Conservation (phyloP, 345 rosid genomes). For the Euphorbia peplus region DNA sequence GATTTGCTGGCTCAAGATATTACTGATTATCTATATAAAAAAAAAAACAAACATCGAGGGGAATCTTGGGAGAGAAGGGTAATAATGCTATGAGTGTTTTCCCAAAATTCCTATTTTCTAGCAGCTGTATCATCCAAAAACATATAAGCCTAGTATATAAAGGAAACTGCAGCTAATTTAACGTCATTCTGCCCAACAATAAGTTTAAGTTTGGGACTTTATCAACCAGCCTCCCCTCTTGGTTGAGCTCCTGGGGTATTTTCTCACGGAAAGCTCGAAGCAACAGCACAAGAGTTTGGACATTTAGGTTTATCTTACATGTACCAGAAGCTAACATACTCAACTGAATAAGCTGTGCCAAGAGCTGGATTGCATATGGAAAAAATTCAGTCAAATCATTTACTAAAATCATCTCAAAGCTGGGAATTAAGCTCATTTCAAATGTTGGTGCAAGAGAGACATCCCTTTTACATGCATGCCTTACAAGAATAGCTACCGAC, state of each 20-base stretch:
- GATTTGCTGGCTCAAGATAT: slow-evolving; percentile 72
- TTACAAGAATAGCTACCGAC: slow-evolving; percentile 92
- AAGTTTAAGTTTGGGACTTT: slow-evolving; percentile 71
- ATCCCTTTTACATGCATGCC: slow-evolving; percentile 83
- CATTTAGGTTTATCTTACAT: slow-evolving; percentile 86
- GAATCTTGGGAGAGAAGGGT: slow-evolving; percentile 71
- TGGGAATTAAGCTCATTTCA: slow-evolving; percentile 77
- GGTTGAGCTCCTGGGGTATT: slow-evolving; percentile 72
- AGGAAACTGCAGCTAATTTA: slow-evolving; percentile 78
- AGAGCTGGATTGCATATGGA: slow-evolving; percentile 94
- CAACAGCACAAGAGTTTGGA: slow-evolving; percentile 96
- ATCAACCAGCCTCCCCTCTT: slow-evolving; percentile 84
- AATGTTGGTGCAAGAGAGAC: slow-evolving; percentile 62
- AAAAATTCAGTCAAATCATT: slow-evolving; percentile 87
- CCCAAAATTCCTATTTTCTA: slow-evolving; percentile 66
- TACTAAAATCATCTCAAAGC: slow-evolving; percentile 68
- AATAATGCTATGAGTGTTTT: slow-evolving; percentile 74
- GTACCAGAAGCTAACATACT: slow-evolving; percentile 75
- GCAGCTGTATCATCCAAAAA: slow-evolving; percentile 60
- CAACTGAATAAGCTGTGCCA: slow-evolving; percentile 90
- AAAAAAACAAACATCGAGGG: too few species aligned
- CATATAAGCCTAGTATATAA: slow-evolving; percentile 75
- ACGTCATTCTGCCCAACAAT: slow-evolving; percentile 71
- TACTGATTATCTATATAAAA: slow-evolving; percentile 58
- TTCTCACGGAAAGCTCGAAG: slow-evolving; percentile 98